phyloP scores from a whole-genome alignment of 83 land plant species.

The Larix sibirica region DNA sequence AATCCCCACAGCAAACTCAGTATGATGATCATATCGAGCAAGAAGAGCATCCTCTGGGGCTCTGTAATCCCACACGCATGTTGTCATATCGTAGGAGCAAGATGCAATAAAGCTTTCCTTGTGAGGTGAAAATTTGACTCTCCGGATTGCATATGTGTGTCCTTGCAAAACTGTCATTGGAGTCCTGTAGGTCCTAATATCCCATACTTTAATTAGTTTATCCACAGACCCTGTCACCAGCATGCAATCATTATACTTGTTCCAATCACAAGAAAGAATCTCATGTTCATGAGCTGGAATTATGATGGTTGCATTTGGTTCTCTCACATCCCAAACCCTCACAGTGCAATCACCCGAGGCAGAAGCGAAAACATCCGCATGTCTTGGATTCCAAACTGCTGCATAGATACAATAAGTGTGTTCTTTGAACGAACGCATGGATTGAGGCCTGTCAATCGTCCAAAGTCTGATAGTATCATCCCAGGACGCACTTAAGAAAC shows the following conservation, averaged over 20 bases:
- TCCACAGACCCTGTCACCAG: conserved; percentile 87
- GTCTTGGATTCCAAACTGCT: conserved; percentile 86
- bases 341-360: conserved; percentile 94
- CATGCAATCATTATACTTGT: conserved; percentile 84
- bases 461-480: conserved; percentile 93
- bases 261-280: conserved; percentile 93
- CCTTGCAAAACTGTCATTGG: conserved; percentile 79
- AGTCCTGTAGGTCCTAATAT: conserved; percentile 68
- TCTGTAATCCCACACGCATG: conserved; percentile 85
- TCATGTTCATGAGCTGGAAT: conserved; percentile 87
- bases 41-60: conserved; percentile 79
- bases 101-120: conserved; percentile 57
- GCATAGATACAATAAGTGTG: conserved; percentile 93
- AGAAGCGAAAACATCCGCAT: conserved; percentile 90
- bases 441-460: conserved; percentile 76
- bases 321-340: conserved; percentile 92
- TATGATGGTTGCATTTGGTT: conserved; percentile 66
- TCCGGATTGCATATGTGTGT: conserved; percentile 82
- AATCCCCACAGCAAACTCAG: conserved; percentile 91
- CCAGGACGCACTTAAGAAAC: conserved; percentile 88
- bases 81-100: conserved; percentile 96
- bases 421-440: conserved; percentile 79
- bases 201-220: conserved; percentile 87
- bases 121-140: conserved; percentile 90
- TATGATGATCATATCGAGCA: conserved; percentile 85